Conservation (phyloP, 106 monocot genomes). For the Dendrobium catenatum region DNA sequence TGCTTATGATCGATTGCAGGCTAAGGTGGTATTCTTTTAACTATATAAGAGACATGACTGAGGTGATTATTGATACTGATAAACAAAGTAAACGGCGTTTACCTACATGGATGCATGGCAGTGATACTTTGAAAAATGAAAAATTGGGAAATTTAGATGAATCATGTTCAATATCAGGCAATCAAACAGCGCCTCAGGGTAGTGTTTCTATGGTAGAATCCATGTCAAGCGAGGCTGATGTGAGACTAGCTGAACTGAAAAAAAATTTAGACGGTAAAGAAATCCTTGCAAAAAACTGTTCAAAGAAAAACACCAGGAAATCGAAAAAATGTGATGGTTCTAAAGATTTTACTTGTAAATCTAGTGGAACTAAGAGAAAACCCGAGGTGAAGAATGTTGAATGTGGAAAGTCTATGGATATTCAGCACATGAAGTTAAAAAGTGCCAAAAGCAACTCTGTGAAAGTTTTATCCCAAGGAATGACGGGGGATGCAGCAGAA, state of each 20-base stretch:
- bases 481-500: slow-evolving; percentile 31
- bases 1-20: background rate
- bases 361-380: slow-evolving; percentile 6
- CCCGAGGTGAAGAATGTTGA: slow-evolving; percentile 2
- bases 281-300: slow-evolving; percentile 4
- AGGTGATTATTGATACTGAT: slow-evolving; percentile 11
- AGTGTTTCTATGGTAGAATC: slow-evolving; percentile 18
- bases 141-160: slow-evolving; percentile 10
- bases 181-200: slow-evolving; percentile 8
- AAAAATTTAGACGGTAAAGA: slow-evolving; percentile 6
- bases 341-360: background rate
- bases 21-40: background rate
- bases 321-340: slow-evolving; percentile 7
- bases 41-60: slow-evolving; percentile 15
- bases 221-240: background rate
- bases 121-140: slow-evolving; percentile 6
- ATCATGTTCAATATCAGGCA: slow-evolving; percentile 2
- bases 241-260: background rate
- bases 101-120: slow-evolving; percentile 49
- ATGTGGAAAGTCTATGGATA: slow-evolving; percentile 3
- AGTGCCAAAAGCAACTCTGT: background rate
- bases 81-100: slow-evolving; percentile 32
- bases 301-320: slow-evolving; percentile 14
- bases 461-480: slow-evolving; percentile 14
- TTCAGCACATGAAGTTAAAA: slow-evolving; percentile 7